Evolutionary conservation across 148 eudicot species (phyloP).

Genomic region (Nepenthes mirabilis): DNA sequence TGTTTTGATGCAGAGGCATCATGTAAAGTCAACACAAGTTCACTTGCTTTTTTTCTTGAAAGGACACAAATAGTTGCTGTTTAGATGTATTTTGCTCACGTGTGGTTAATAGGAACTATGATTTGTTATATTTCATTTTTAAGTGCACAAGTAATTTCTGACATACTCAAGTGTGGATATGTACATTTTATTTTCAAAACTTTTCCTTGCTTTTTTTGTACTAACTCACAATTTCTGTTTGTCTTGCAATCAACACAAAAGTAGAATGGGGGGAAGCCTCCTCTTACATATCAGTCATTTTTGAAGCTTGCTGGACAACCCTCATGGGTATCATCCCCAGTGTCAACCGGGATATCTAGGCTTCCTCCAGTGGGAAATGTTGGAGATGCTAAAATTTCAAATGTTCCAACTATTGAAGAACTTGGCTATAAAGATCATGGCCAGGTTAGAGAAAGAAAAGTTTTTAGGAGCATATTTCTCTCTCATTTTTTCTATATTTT

Average conservation of each 20-base stretch:
- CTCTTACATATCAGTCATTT: constrained; percentile 65
- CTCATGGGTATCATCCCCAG: constrained; percentile 46
- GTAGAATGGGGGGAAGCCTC: constrained; percentile 83
- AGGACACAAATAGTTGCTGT: no score
- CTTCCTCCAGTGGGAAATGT: constrained; percentile 55
- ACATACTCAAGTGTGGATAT: no score
- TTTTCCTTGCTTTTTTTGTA: neutral
- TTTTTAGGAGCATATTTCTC: neutral
- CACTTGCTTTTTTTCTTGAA: neutral
- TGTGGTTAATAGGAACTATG: no score
- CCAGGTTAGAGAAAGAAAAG: constrained; percentile 28
- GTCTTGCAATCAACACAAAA: neutral
- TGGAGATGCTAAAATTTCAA: constrained; percentile 27
- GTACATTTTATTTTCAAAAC: no score
- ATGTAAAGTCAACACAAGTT: neutral
- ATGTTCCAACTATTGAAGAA: constrained; percentile 64
- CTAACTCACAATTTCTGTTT: neutral
- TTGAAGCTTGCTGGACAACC: constrained; percentile 72
- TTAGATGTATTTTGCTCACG: no score
- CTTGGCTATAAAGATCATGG: constrained; percentile 53
- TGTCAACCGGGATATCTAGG: constrained; percentile 25
- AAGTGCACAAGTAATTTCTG: no score
- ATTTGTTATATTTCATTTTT: no score
- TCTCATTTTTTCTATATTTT: neutral
- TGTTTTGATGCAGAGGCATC: neutral